Base-by-base conservation (phyloP, 192 early-diverging fungal species). In the Linnemannia exigua region DNA sequence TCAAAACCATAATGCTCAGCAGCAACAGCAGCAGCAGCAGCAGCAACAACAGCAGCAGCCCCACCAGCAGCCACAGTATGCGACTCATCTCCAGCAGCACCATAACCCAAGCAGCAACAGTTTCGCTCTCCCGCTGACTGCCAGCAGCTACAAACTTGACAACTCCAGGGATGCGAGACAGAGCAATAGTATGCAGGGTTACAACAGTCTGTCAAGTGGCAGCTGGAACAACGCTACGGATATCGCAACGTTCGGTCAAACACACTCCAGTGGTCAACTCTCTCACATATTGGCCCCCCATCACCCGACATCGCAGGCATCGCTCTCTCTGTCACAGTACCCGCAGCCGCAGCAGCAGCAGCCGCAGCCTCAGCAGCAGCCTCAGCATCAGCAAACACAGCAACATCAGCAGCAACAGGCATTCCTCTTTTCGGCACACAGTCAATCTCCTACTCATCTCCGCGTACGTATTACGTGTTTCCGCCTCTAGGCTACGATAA, bases 91-190 rank as follows among this genome's bases (percentile, higher is more conserved):
- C 4, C 82, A 84, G 51, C 76, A 77, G 48, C 77, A 85, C 37
- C 71, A 79, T 52, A 78, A 51, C 51, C 52, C 73, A 37, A 80
- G 33, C 52, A 86, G 19, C 79, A 80, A 22, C 44, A 76, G 46
- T 51, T 86, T 86, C 58, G 74, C 68, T 15, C 38, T 86, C 25
- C 35, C 77, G 2, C 28, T 86, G 17, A 61, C 51, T 11, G 67
- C 84, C 25, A 77, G 63, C 70, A 72, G 78, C 51, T 86, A 86
- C 51, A 86, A 86, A 44, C 61, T 86, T 15, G 84, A 86, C 70
- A 77, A 69, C 31, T 58, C 74, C 11, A 47, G 79, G 37, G 84
- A 86, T n/a, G 54, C 78, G 44, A 70, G 84, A 22, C 77, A 71
- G 17, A 50, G 78, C 69, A 80, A 41, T 67, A 71, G 78, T 31